Percentiles rank a stretch among this genome's conserved stretches.
These are phyloP conservation scores for Acacia melanoxylon DNA, from an alignment of 306 rosid species.

Conservation along the genomic window DNA sequence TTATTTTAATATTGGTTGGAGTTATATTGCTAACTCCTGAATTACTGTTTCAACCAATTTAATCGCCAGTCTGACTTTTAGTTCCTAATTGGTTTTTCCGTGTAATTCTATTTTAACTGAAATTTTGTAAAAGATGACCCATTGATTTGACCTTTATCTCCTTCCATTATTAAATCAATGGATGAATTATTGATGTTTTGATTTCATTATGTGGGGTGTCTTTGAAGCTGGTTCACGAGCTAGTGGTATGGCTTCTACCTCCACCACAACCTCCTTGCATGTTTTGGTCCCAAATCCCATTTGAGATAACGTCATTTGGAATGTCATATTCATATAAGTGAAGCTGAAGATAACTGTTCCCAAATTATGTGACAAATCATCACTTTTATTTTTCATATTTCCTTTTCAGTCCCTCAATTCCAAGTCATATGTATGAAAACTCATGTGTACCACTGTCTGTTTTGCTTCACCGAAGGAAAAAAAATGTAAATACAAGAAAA, in stretches of 20 bases:
- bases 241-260: background rate
- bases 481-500: background rate
- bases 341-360: background rate
- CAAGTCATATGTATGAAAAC: background rate
- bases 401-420: background rate
- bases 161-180: background rate
- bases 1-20: no score
- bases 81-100: background rate
- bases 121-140: background rate
- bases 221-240: background rate
- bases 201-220: background rate
- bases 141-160: background rate
- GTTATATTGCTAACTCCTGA: no score
- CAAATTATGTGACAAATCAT: background rate
- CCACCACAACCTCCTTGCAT: background rate
- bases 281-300: background rate
- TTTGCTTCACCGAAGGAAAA: background rate
- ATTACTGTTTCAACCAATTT: no score
- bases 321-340: background rate
- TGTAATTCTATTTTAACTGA: background rate
- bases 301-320: constrained; percentile 25
- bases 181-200: background rate
- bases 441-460: no score
- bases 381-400: background rate
- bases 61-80: background rate